Base-by-base conservation (phyloP, 2,329 filamentous ascomycete species). In the Diplocarpon mali region DNA sequence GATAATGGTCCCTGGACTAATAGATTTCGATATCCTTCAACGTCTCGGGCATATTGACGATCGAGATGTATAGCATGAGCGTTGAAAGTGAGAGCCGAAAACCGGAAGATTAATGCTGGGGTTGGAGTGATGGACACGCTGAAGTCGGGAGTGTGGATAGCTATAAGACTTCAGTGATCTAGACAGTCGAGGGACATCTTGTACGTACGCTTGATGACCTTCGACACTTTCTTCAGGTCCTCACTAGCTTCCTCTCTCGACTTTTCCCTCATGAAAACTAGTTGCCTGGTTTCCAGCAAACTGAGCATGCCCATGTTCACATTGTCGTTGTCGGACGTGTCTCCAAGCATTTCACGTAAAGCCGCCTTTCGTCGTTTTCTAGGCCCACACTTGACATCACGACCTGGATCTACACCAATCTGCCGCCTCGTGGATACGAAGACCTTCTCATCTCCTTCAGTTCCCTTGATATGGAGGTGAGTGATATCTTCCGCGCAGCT, bases 41-140 rank as follows among this genome's bases (percentile, higher is more conserved):
- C 68, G 11, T 75, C 67, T 32, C 73, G 72, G 41, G 79, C 80
- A 64, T 86, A 93, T 35, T 71, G 60, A 1, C 72, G 73, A 62
- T 95, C 85, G 16, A 94, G 71, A 65, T 98, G 92, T 55, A 98
- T 95, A 13, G 75, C 71, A 64, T 98, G 92, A 1, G 87, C 86
- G 64, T 98, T 98, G 69, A 87, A 89, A 2, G 85, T 90, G 29
- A 98, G 75, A 0, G 88, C 88, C 15, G 84, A 92, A 69, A 90
- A 96, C 47, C 89, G 79, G 67, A 94, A 95, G 43, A 98, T 77
- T 4, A 95, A 74, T 4, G 74, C 69, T 2, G 75, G 69, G 2
- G 80, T 80, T 1, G 88, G 86, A 0, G 66, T 73, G 17, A 95
- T 65, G 0, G 67, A 66, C 54, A 83, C 70, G 14, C 66, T 67